Evolutionary conservation across 495 filamentous ascomycete species (phyloP), one percentile per base, ranked within the genome.

Genomic region (Penicillium alfredii): DNA sequence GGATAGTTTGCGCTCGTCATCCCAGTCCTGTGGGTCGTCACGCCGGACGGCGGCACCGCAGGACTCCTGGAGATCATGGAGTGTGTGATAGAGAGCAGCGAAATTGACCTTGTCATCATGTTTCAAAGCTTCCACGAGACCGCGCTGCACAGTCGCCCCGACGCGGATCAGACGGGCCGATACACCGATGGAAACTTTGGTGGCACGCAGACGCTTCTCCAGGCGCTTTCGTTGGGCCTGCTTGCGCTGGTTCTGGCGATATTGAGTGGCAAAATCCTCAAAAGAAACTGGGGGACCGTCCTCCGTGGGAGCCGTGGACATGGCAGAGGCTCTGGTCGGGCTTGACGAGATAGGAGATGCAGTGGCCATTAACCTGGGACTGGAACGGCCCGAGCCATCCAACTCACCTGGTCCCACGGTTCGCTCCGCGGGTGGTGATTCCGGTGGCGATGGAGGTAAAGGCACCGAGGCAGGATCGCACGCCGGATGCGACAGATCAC

Each of bases 51-150:
- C 81, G 40, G 78, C 74, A 51, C 84, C 80, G 69, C 86, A 94
- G 16, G 84, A 87, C 51, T 85, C 84, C 61, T 83, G 77, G 32
- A 95, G 82, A 63, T 94, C 86, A 65, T 88, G 81, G 42, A 94
- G 72, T 32, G 86, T 82, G 69, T 90, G 85, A 59, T 89, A 94
- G 30, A 95, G 68, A 51, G 76, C 76, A 35, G 82, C 83, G 64
- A 98, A 98, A 47, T 73, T 81, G 50, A 80, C 79, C 67, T 92
- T 94, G 60, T 96, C 87, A 56, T 94, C 89, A 30, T 82, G 80
- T 48, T 83, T 84, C 60, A 94, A 87, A 53, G 78, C 77, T 52
- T 98, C 89, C 45, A 92, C 85, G 51, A 98, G 68, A 45, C 83
- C 86, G 11, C 82, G 76, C 60, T 92, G 81, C 33, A 84, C 78